These are phyloP conservation scores for Jaenimonas drosophilae DNA, from an alignment of 208 protist species.

Conservation along the genomic window DNA sequence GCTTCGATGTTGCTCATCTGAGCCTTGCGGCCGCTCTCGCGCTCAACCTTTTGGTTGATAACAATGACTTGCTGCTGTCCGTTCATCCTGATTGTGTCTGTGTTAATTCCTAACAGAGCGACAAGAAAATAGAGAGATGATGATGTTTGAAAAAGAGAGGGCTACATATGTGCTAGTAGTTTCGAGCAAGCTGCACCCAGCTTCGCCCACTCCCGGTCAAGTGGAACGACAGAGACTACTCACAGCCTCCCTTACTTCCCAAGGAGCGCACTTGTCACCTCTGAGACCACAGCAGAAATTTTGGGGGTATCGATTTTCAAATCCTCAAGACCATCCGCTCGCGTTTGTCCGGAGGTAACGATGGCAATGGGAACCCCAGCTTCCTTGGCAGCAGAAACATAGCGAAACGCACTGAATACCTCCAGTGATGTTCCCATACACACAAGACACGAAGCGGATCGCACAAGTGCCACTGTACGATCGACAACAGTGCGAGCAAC, in stretches of 20 bases:
- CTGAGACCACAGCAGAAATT: slow-evolving; percentile 19
- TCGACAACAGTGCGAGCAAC: slow-evolving; percentile 24
- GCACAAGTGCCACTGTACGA: slow-evolving; percentile 13
- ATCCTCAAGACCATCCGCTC: slow-evolving; percentile 38
- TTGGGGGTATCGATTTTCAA: slow-evolving; percentile 45
- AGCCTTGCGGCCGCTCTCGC: slow-evolving; percentile 96
- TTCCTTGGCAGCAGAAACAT: slow-evolving; percentile 42
- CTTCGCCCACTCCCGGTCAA: neutral
- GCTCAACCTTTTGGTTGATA: slow-evolving; percentile 93
- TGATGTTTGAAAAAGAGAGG: neutral
- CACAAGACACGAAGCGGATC: slow-evolving; percentile 27
- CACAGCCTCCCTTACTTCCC: neutral
- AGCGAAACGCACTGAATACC: slow-evolving; percentile 70
- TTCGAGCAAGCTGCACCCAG: neutral
- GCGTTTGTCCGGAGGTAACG: slow-evolving; percentile 53
- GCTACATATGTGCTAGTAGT: neutral
- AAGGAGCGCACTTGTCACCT: slow-evolving; percentile 16
- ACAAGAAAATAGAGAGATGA: neutral
- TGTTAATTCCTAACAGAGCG: neutral
- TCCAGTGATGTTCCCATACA: slow-evolving; percentile 72
- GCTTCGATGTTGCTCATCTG: slow-evolving; percentile 98
- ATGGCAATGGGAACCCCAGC: slow-evolving; percentile 42
- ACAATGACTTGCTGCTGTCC: slow-evolving; percentile 86
- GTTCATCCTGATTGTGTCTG: slow-evolving; percentile 18
- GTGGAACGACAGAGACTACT: neutral